These are phyloP conservation scores for Biancaea sappan DNA, from an alignment of 306 rosid species.

Conservation along the genomic window DNA sequence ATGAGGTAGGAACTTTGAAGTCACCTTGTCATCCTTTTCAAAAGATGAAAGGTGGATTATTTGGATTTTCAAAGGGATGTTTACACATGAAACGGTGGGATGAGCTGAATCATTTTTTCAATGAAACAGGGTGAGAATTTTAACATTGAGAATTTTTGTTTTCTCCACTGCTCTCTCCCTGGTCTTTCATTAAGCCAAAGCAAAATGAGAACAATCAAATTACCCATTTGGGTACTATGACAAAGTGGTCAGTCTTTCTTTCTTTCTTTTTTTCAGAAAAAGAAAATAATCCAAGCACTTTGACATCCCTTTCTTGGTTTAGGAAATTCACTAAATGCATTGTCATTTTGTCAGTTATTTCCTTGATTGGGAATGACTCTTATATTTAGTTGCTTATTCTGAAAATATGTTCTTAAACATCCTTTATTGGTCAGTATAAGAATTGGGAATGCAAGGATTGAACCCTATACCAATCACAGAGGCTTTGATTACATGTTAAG, in stretches of 20 bases:
- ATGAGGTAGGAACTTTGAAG: constrained; percentile 66
- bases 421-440: not conserved
- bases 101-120: constrained; percentile 81
- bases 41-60: constrained; percentile 64
- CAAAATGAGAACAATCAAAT: not conserved
- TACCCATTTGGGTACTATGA: not conserved
- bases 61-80: constrained; percentile 94
- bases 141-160: constrained; percentile 20
- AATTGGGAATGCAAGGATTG: not conserved
- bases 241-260: no score
- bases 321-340: not conserved
- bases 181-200: constrained; percentile 8
- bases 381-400: not conserved
- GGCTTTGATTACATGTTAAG: not conserved
- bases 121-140: constrained; percentile 71
- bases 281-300: no score
- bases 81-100: constrained; percentile 91
- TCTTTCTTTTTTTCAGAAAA: no score
- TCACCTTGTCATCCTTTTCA: constrained; percentile 78
- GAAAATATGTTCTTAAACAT: not conserved
- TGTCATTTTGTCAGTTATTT: not conserved
- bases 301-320: not conserved
- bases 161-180: constrained; percentile 4
- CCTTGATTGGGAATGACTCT: constrained; percentile 10
- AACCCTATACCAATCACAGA: not conserved